Conservation (phyloP, 148 eudicot genomes). For the Salicornia ramosissima region DNA sequence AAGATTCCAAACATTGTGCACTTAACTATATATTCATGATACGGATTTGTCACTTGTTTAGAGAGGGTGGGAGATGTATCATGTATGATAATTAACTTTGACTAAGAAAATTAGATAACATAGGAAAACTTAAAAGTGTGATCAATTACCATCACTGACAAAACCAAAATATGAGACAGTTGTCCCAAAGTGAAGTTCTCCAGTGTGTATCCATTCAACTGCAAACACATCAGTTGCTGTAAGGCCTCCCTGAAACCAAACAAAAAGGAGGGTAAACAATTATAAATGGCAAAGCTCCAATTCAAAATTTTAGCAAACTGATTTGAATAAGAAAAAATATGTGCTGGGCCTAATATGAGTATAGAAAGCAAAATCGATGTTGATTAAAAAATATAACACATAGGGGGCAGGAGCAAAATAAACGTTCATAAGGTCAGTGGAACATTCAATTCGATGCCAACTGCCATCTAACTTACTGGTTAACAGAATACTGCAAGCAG, state of each 20-base stretch:
- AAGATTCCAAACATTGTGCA: constrained; percentile 1
- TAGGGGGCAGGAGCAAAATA: too few relatives aligned
- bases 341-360: not conserved
- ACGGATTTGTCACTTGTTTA: not conserved
- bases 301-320: not conserved
- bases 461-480: too few relatives aligned
- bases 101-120: constrained; percentile 10
- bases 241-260: constrained; percentile 79
- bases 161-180: constrained; percentile 94
- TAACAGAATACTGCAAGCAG: too few relatives aligned
- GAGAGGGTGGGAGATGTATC: not conserved
- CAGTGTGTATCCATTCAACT: constrained; percentile 90
- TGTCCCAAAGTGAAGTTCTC: constrained; percentile 82
- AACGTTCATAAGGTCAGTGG: too few relatives aligned
- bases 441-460: too few relatives aligned
- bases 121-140: constrained; percentile 4
- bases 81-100: not conserved
- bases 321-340: not conserved
- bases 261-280: constrained; percentile 7
- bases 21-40: not conserved
- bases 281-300: constrained; percentile 8
- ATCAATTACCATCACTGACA: constrained; percentile 85
- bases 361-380: not conserved
- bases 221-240: constrained; percentile 98
- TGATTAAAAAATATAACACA: too few relatives aligned